Evolutionary conservation across 805 yeast species (phyloP), one percentile per base, ranked within the genome.

Genomic region (Candida boleticola): DNA sequence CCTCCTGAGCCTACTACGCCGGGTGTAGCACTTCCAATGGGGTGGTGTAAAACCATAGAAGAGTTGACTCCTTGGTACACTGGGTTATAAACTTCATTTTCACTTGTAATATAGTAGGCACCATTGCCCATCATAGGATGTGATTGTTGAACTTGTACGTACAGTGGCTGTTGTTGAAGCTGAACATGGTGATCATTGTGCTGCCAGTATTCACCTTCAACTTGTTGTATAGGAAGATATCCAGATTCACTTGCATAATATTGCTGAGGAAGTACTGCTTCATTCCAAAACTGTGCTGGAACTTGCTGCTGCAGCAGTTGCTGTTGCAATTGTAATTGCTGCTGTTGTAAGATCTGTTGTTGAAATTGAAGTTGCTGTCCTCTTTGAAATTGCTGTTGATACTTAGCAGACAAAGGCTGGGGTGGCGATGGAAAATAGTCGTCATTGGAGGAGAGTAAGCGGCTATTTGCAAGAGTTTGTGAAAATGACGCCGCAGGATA

Each of bases 391-490:
- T 39, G 46, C n/a, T 33, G 29, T 17, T 40, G 41, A 37, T 39
- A 55, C 25, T 58, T 58, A 13, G 63, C 64, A 13, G 59, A 53
- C n/a, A 58, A 29, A 21, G 64, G 58, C 19, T 40, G 49, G 13
- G 43, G 33, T 1, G 56, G 60, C 13, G 43, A 33, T 1, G 56
- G 60, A 35, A 51, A 50, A 43, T 47, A 55, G 17, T 57, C 60
- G 13, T 58, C 62, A 9, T 45, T 47, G 11, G 50, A 38, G 16
- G 49, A 45, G 5, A 43, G 46, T 3, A 49, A 13, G 23, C 48
- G 45, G 54, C 49, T 26, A 19, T 23, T 25, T 17, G 35, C 35
- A 5, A 19, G 10, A 14, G 22, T 20, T 17, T 31, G 35, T 5
- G 35, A 17, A 11, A 31, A 31, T 16, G 35, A 31, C 5, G 21